These are phyloP conservation scores for Globisporangium cederbergense DNA, from an alignment of 352 stramenopile species.

Conservation along the genomic window DNA sequence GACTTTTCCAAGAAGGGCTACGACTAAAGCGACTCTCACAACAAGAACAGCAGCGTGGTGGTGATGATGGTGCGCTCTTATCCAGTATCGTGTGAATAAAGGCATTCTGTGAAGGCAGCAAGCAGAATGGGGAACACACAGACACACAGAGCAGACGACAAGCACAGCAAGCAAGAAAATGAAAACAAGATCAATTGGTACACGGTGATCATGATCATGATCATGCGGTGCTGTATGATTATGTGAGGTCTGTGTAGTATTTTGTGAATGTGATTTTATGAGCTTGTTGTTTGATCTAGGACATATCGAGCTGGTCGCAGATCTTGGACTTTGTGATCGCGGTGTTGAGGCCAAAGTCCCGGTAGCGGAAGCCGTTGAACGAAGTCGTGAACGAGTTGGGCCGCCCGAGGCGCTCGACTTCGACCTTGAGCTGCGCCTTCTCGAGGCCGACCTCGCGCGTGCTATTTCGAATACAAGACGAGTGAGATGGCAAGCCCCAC, in stretches of 20 bases:
- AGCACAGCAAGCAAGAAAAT: slow-evolving; percentile 12
- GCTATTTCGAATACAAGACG: slow-evolving; percentile 5
- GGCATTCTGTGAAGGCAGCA: not conserved
- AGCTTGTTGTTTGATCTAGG: not conserved
- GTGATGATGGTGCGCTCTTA: not conserved
- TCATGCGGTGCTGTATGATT: not conserved
- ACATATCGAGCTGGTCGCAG: slow-evolving; percentile 63
- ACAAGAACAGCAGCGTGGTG: not conserved
- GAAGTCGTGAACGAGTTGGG: slow-evolving; percentile 78
- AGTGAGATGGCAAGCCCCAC: not conserved
- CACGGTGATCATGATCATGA: not conserved
- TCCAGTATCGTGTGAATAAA: too few species aligned
- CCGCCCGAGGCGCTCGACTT: slow-evolving; percentile 53
- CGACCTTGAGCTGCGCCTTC: slow-evolving; percentile 71
- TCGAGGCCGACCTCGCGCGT: slow-evolving; percentile 69
- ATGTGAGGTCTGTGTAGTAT: not conserved
- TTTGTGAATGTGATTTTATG: not conserved
- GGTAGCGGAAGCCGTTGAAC: slow-evolving; percentile 86
- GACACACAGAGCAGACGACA: slow-evolving; percentile 1
- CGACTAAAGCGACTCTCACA: slow-evolving; percentile 43
- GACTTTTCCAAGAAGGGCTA: slow-evolving; percentile 88
- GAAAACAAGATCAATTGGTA: slow-evolving; percentile 11
- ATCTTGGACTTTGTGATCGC: slow-evolving; percentile 78
- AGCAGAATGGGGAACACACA: not conserved
- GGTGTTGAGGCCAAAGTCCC: slow-evolving; percentile 80